Conservation (phyloP, 306 rosid species). For the Dicorynia guianensis region DNA sequence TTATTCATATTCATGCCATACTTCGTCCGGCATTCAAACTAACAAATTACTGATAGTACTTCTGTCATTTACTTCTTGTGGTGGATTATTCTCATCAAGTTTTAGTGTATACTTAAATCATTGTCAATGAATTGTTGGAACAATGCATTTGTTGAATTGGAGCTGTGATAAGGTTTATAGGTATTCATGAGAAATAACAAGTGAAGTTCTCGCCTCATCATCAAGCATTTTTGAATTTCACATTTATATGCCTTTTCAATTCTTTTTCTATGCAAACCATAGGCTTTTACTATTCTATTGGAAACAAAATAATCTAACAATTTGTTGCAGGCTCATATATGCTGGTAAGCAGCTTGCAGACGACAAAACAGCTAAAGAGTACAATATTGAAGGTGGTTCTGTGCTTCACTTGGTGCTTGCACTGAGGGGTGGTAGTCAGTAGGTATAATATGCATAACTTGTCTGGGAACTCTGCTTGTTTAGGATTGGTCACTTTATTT, state of each 20-base stretch:
- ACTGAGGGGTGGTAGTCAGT: slow-evolving; percentile 75
- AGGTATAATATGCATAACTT: slow-evolving; percentile 12
- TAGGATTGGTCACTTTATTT: slow-evolving; percentile 35
- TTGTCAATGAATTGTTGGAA: background rate
- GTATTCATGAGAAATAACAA: background rate
- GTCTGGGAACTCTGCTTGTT: slow-evolving; percentile 26
- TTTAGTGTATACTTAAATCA: background rate
- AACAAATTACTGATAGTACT: background rate
- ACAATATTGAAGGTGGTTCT: slow-evolving; percentile 98
- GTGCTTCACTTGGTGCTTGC: slow-evolving; percentile 80
- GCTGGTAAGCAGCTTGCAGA: slow-evolving; percentile 99
- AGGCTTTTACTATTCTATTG: slow-evolving; percentile 7
- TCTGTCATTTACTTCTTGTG: background rate
- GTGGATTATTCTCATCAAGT: background rate
- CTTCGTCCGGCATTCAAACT: slow-evolving; percentile 8
- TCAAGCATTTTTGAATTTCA: slow-evolving; percentile 25
- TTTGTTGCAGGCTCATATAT: slow-evolving; percentile 81
- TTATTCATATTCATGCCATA: background rate
- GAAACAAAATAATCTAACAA: slow-evolving; percentile 30
- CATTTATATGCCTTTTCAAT: background rate
- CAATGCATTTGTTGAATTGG: background rate
- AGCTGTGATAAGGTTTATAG: background rate
- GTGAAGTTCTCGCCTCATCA: background rate
- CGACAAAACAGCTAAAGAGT: slow-evolving; percentile 97
- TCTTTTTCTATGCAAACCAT: background rate